These are phyloP conservation scores for Daedaleopsis sinensis DNA, from an alignment of 768 basidiomycete genomes.

Conservation along the genomic window DNA sequence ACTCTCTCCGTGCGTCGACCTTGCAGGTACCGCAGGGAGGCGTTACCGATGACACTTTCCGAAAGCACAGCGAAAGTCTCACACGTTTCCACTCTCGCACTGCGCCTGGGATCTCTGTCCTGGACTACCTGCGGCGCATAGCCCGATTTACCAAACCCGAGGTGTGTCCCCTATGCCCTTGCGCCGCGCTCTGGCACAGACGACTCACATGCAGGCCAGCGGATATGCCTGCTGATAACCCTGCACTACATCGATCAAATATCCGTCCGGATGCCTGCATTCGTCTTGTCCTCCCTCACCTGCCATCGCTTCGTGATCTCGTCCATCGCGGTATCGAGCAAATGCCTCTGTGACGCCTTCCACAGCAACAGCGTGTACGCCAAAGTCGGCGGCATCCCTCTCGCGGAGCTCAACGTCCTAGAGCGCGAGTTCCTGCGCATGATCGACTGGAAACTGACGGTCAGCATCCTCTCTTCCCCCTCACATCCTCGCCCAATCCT, in stretches of 20 bases:
- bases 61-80: conserved; percentile 68
- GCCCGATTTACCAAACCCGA: conserved; percentile 96
- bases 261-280: conserved; percentile 81
- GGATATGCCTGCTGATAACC: conserved; percentile 78
- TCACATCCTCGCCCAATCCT: background rate
- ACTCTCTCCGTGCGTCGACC: conserved; percentile 64
- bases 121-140: conserved; percentile 94
- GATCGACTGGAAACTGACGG: conserved; percentile 95
- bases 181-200: conserved; percentile 4
- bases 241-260: conserved; percentile 94
- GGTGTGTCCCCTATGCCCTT: conserved; percentile 46
- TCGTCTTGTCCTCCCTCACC: conserved; percentile 94
- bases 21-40: conserved; percentile 27
- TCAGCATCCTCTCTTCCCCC: conserved; percentile 46
- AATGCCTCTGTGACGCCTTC: conserved; percentile 94
- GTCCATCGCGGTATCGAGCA: conserved; percentile 88
- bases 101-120: conserved; percentile 82
- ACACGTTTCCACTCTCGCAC: conserved; percentile 97
- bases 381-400: conserved; percentile 92
- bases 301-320: conserved; percentile 98
- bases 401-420: conserved; percentile 89
- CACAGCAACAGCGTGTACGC: conserved; percentile 95
- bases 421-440: conserved; percentile 91
- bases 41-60: conserved; percentile 22
- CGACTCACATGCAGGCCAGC: conserved; percentile 44